These are phyloP conservation scores for Dionaea muscipula DNA, from an alignment of 179 eudicot species.

Conservation along the genomic window DNA sequence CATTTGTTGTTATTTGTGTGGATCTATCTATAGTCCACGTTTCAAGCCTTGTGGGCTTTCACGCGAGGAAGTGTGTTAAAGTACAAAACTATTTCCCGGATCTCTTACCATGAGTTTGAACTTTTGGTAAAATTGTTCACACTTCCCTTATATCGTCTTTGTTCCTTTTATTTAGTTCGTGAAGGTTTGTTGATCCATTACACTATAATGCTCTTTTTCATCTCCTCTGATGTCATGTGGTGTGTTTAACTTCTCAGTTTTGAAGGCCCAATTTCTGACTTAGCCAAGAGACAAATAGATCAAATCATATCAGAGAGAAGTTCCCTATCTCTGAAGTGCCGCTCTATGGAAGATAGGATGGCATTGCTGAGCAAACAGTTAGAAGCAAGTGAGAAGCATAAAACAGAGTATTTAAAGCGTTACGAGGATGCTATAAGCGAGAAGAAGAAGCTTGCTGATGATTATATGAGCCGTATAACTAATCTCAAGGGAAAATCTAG, in stretches of 20 bases:
- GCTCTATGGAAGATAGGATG: slow-evolving; percentile 78
- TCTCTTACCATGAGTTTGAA: no score
- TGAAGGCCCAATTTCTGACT: slow-evolving; percentile 83
- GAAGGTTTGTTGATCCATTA: no score
- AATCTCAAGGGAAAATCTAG: slow-evolving; percentile 70
- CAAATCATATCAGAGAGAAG: slow-evolving; percentile 74
- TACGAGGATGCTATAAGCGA: slow-evolving; percentile 85
- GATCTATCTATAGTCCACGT: no score
- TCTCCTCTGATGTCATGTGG: not conserved
- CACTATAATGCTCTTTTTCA: not conserved
- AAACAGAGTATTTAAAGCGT: slow-evolving; percentile 76
- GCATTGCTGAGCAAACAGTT: slow-evolving; percentile 67
- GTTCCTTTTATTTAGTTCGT: no score
- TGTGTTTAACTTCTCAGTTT: slow-evolving; percentile 32
- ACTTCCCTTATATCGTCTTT: no score
- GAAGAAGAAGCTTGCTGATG: slow-evolving; percentile 78
- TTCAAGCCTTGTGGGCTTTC: no score
- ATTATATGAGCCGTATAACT: slow-evolving; percentile 61
- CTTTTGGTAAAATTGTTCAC: no score
- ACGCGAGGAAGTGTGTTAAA: no score
- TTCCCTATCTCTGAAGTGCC: slow-evolving; percentile 61
- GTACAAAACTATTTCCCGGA: no score
- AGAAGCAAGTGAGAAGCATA: slow-evolving; percentile 75
- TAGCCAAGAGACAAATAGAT: slow-evolving; percentile 76
- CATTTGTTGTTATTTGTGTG: no score